Percentiles rank a stretch among this genome's conserved stretches.
phyloP scores from a whole-genome alignment of 2,329 filamentous ascomycete species.

The Colletotrichum lupini region DNA sequence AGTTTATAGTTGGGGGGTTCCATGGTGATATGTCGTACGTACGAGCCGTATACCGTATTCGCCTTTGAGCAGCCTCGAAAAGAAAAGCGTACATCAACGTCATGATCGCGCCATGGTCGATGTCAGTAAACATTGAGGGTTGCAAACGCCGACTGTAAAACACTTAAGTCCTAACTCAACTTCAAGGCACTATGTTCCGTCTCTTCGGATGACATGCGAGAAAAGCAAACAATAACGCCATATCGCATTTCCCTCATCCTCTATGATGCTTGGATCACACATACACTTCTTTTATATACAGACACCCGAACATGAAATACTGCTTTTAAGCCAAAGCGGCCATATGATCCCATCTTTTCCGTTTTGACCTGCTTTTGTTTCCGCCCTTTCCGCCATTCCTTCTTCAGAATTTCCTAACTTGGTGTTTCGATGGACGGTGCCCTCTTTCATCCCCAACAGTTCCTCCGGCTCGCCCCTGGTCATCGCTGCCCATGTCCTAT shows the following conservation, averaged over 20 bases:
- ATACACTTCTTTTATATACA: background rate
- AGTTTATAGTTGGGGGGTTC: background rate
- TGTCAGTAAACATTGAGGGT: background rate
- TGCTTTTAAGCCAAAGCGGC: background rate
- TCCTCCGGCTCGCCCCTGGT: background rate
- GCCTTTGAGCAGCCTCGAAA: background rate
- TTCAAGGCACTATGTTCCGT: background rate
- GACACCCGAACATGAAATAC: background rate
- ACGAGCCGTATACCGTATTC: background rate
- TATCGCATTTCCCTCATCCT: background rate
- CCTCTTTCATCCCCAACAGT: background rate
- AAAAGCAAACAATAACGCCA: background rate
- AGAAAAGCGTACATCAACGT: background rate
- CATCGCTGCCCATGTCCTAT: background rate
- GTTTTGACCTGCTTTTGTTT: background rate
- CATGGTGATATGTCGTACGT: background rate
- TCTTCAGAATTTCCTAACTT: background rate
- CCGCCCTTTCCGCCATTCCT: background rate
- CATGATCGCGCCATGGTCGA: background rate
- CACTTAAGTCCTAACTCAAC: background rate
- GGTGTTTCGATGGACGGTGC: background rate
- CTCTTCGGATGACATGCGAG: background rate
- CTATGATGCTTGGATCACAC: background rate
- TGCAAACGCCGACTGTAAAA: background rate
- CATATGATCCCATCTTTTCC: background rate